Evolutionary conservation across 495 filamentous ascomycete genomes (phyloP).

Genomic region (Trichoderma asperelloides): DNA sequence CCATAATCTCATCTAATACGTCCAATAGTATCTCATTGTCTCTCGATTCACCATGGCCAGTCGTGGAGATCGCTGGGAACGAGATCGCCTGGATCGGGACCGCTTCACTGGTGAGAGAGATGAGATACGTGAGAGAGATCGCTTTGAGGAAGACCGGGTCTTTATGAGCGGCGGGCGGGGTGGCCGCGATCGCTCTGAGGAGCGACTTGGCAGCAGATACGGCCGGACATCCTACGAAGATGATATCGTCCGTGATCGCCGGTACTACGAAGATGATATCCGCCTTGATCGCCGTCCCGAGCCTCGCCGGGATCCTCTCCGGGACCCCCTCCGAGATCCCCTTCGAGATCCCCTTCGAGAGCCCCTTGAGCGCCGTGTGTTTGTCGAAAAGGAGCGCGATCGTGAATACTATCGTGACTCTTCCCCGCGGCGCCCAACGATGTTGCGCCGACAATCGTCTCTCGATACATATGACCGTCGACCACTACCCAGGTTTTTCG

Average conservation of each 20-base stretch:
- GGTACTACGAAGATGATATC: slow-evolving; percentile 29
- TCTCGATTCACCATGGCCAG: slow-evolving; percentile 17
- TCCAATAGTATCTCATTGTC: not conserved
- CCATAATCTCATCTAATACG: not conserved
- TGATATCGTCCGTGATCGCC: slow-evolving; percentile 27
- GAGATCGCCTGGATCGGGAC: slow-evolving; percentile 28
- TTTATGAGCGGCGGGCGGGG: slow-evolving; percentile 16
- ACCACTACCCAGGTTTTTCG: slow-evolving; percentile 31
- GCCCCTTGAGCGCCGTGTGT: slow-evolving; percentile 15
- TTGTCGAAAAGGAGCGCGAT: slow-evolving; percentile 26
- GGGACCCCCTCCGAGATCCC: too few relatives aligned
- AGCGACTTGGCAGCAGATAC: slow-evolving; percentile 22
- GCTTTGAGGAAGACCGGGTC: slow-evolving; percentile 23
- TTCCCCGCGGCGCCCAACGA: slow-evolving; percentile 21
- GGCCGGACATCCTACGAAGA: slow-evolving; percentile 27
- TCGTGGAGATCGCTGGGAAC: slow-evolving; percentile 33
- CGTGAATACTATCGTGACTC: slow-evolving; percentile 19
- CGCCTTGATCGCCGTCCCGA: slow-evolving; percentile 15
- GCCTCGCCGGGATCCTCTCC: slow-evolving; percentile 20
- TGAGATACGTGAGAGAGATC: slow-evolving; percentile 18
- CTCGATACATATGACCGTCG: slow-evolving; percentile 44
- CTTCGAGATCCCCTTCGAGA: slow-evolving; percentile 17
- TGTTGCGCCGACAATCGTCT: slow-evolving; percentile 35
- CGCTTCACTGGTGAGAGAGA: slow-evolving; percentile 14
- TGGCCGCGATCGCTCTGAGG: slow-evolving; percentile 24